A percentile compares a stretch with the other conserved stretches of the same genome.
Evolutionary conservation across 2,329 filamentous ascomycete genomes (phyloP).

Genomic region (Epichloe gansuensis): DNA sequence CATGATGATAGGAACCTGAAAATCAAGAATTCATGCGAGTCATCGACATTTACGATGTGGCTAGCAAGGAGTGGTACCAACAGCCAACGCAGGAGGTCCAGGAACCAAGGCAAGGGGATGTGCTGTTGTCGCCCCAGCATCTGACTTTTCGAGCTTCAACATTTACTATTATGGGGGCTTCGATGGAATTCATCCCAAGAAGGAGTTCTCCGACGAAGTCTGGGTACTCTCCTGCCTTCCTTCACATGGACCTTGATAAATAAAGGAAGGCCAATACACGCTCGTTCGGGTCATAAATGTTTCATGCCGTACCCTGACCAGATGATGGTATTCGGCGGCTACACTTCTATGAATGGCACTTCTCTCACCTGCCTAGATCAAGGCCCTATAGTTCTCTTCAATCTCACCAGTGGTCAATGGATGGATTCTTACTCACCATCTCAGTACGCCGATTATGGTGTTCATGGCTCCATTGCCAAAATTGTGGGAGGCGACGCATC

Average conservation of each 20-base stretch:
- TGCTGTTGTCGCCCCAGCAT: slow-evolving; percentile 59
- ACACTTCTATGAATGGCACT: slow-evolving; percentile 22
- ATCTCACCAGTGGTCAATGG: slow-evolving; percentile 60
- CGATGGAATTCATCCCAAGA: slow-evolving; percentile 31
- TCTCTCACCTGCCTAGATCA: slow-evolving; percentile 34
- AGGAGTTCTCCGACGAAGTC: slow-evolving; percentile 50
- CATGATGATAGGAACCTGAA: slow-evolving; percentile 35
- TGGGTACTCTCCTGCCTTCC: slow-evolving; percentile 72
- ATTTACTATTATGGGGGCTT: slow-evolving; percentile 80
- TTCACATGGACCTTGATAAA: slow-evolving; percentile 62
- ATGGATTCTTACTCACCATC: slow-evolving; percentile 55
- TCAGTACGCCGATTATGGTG: slow-evolving; percentile 51
- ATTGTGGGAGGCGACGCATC: slow-evolving; percentile 55
- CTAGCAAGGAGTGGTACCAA: slow-evolving; percentile 51
- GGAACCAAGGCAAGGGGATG: slow-evolving; percentile 55
- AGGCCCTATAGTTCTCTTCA: slow-evolving; percentile 54
- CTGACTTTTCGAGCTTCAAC: slow-evolving; percentile 63
- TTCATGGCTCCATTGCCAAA: slow-evolving; percentile 50
- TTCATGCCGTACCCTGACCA: slow-evolving; percentile 66
- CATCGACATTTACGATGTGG: slow-evolving; percentile 70
- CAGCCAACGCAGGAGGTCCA: slow-evolving; percentile 53
- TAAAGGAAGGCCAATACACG: slow-evolving; percentile 36
- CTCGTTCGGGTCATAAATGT: slow-evolving; percentile 62
- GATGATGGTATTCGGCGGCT: slow-evolving; percentile 69
- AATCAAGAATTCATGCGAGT: slow-evolving; percentile 60